Percentiles rank a stretch among this genome's conserved stretches.
phyloP scores from a whole-genome alignment of 768 basidiomycete genomes.

The Boletales sp. region DNA sequence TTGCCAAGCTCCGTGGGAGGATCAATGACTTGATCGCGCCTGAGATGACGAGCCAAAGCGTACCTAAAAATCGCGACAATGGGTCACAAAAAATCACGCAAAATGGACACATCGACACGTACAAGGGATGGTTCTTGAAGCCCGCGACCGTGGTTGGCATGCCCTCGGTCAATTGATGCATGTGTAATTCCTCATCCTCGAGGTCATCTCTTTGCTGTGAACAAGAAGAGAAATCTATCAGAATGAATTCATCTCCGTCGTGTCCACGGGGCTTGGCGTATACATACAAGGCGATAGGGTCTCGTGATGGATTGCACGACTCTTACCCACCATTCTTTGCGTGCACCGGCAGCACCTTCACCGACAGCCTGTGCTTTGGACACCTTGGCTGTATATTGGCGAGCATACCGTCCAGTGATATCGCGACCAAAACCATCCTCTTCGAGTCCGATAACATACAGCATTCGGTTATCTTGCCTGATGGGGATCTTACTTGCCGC shows the following conservation, averaged over 20 bases:
- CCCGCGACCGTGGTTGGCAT: constrained; percentile 90
- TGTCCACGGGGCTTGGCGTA: constrained; percentile 12
- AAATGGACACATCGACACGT: constrained; percentile 4
- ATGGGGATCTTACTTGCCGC: constrained; percentile 11
- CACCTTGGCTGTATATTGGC: constrained; percentile 74
- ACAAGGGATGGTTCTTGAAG: constrained; percentile 96
- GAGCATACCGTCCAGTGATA: constrained; percentile 86
- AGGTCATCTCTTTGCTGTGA: constrained; percentile 83
- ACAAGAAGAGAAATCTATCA: constrained; percentile 2
- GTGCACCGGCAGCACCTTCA: constrained; percentile 45
- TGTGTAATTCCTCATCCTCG: constrained; percentile 86
- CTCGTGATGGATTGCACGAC: constrained; percentile 61
- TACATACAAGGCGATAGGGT: constrained; percentile 77
- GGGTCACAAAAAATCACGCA: constrained; percentile 24
- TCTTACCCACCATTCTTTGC: constrained; percentile 83
- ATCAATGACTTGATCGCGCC: constrained; percentile 80
- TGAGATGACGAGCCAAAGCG: constrained; percentile 82
- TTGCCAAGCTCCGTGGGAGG: constrained; percentile 82
- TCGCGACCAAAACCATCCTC: constrained; percentile 93
- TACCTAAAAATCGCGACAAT: constrained; percentile 47
- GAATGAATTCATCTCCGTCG: constrained; percentile 17
- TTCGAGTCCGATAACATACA: constrained; percentile 91
- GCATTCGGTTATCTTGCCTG: constrained; percentile 72
- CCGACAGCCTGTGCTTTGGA: constrained; percentile 72
- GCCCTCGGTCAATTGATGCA: constrained; percentile 75